Conservation (phyloP, 371 early-diverging fungal genomes). For the Rhizopus microsporus region DNA sequence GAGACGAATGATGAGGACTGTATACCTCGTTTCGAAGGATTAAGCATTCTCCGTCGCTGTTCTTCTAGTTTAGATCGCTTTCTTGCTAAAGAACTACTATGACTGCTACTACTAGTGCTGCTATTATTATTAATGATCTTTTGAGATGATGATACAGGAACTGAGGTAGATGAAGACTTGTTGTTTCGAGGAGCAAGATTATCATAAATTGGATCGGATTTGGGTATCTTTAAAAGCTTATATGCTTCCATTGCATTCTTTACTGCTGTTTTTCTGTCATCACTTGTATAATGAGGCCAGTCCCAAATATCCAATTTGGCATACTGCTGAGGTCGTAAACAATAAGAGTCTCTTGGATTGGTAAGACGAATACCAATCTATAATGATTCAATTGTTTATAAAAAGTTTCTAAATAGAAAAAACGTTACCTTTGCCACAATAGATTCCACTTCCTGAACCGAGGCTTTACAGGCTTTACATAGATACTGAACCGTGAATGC, state of each 20-base stretch:
- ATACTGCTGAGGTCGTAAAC: neutral
- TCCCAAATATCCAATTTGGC: conserved; percentile 68
- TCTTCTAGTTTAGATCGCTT: conserved; percentile 2
- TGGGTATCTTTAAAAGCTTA: neutral
- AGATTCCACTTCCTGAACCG: neutral
- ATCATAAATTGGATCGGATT: neutral
- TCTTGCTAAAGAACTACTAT: neutral
- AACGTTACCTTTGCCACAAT: neutral
- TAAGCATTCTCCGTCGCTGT: conserved; percentile 2
- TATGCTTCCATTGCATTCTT: conserved; percentile 4
- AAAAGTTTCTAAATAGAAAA: neutral
- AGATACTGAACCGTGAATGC: neutral
- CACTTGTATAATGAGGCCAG: conserved; percentile 65
- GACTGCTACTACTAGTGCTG: too few species aligned
- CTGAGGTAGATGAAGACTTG: neutral
- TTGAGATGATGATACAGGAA: neutral
- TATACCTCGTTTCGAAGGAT: conserved; percentile 1
- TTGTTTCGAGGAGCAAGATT: neutral
- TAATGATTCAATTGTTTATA: neutral
- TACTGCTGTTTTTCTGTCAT: neutral
- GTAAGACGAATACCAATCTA: conserved; percentile 4
- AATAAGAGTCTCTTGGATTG: conserved; percentile 4
- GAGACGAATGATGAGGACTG: neutral
- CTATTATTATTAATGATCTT: neutral
- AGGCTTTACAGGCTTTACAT: neutral